phyloP scores from a whole-genome alignment of 2,329 filamentous ascomycete genomes.

The Lasiodiplodia sp. region DNA sequence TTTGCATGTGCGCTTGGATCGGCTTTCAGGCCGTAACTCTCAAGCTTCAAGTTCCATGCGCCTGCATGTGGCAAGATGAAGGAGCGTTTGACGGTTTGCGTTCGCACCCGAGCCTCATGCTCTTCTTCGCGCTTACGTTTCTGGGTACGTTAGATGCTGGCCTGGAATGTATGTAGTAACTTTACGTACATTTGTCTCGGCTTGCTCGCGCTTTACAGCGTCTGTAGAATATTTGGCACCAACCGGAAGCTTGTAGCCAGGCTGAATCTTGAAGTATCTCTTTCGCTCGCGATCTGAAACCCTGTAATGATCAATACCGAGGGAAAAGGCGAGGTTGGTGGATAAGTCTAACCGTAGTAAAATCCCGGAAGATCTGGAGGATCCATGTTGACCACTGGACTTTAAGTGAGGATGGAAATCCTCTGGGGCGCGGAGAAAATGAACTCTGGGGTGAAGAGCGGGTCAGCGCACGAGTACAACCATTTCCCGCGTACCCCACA shows the following conservation, averaged over 20 bases:
- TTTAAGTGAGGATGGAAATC: background rate
- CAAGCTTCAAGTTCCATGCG: constrained; percentile 23
- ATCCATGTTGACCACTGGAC: background rate
- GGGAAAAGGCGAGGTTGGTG: background rate
- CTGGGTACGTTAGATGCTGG: background rate
- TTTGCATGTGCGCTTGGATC: constrained; percentile 25
- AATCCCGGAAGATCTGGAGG: constrained; percentile 53
- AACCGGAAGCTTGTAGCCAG: constrained; percentile 44
- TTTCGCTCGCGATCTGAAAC: constrained; percentile 52
- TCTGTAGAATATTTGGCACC: constrained; percentile 50
- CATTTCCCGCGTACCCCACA: constrained; percentile 6
- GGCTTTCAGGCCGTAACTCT: constrained; percentile 17
- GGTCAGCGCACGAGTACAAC: background rate
- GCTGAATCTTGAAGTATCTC: constrained; percentile 59
- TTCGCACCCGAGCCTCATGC: constrained; percentile 1
- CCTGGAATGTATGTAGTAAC: background rate
- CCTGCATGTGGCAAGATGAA: constrained; percentile 4
- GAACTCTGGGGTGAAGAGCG: background rate
- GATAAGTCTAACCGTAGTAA: constrained; percentile 48
- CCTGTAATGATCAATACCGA: constrained; percentile 13
- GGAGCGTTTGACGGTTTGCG: constrained; percentile 25
- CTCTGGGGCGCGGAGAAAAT: no score
- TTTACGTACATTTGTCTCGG: constrained; percentile 9
- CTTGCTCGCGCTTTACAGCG: constrained; percentile 45
- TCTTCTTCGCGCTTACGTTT: constrained; percentile 24